Percentiles rank a stretch among this genome's conserved stretches.
phyloP scores from a whole-genome alignment of 805 yeast genomes.

The Metschnikowia peoriensis region DNA sequence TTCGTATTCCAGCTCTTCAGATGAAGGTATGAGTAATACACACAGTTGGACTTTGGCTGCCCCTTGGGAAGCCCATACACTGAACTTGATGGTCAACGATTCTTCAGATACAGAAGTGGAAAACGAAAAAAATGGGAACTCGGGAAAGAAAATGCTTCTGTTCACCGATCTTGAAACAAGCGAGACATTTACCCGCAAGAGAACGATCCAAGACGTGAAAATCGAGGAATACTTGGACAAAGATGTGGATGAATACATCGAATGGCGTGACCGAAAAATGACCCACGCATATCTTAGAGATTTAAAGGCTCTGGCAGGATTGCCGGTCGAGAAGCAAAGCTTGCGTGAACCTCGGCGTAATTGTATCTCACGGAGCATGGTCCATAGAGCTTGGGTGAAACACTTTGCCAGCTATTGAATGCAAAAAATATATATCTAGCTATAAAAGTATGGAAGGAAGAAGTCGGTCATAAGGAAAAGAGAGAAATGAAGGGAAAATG shows the following conservation, averaged over 20 bases:
- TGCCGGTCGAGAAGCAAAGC: background rate
- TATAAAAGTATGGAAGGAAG: background rate
- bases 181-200: slow-evolving; percentile 2
- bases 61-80: background rate
- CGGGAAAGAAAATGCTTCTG: background rate
- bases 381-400: slow-evolving; percentile 4
- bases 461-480: no score
- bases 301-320: background rate
- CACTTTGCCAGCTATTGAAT: slow-evolving; percentile 3
- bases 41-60: slow-evolving; percentile 1
- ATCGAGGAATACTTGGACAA: slow-evolving; percentile 6
- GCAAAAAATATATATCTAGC: background rate
- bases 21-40: background rate
- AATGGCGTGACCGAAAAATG: slow-evolving; percentile 1
- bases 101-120: background rate
- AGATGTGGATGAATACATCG: slow-evolving; percentile 1
- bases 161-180: slow-evolving; percentile 1
- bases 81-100: background rate
- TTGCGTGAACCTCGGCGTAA: background rate
- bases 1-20: background rate
- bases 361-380: background rate
- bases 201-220: slow-evolving; percentile 2
- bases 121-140: background rate
- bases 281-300: background rate
- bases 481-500: no score